Base-by-base conservation (phyloP, 2,329 filamentous ascomycete species). In the Pseudogymnoascus sp. region DNA sequence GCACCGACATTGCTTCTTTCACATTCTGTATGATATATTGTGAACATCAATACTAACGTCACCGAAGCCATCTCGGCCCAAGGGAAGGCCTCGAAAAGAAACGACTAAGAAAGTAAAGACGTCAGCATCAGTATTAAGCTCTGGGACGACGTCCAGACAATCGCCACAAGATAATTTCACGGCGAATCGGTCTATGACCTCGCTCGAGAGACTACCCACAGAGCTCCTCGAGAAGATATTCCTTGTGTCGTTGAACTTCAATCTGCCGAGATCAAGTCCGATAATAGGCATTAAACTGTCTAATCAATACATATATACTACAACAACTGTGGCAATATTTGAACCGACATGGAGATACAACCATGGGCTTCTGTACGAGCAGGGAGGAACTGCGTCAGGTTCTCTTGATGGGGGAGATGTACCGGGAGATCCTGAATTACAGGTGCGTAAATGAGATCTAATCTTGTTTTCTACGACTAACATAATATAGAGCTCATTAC, bases 211-310 rank as follows among this genome's bases (percentile, higher is more conserved):
- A 31, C 66, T 74, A 6, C 73, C 73, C 2, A 68, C 65, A 0
- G 73, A 75, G 62, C 60, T 75, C 6, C 63, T 75, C 1, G 68
- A 72, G 61, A 66, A 61, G 7, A 69, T 75, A 28, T 74, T 71
- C 60, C 64, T 73, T 13, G 66, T 67, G 48, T 68, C 68, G 37
- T 51, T 72, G 65, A 74, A 74, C 61, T 41, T 71, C 16, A 65
- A 67, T 41, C 64, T 75, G 31, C 70, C 73, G 16, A 66, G 65
- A 57, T 64, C 71, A 14, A 74, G 72, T 63, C 72, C 71, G 14
- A 62, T 70, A 6, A 68, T 75, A 61, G 68, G 67, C 21, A 68
- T 65, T 25, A 73, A 72, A 28, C 39, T 75, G n/a, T 71, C 69
- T 63, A 71, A 69, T 62, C 54, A 67, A 10, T 62, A 57, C 23